Evolutionary conservation across 2,329 filamentous ascomycete genomes (phyloP).

Genomic region (Rugonectria rugulosa): DNA sequence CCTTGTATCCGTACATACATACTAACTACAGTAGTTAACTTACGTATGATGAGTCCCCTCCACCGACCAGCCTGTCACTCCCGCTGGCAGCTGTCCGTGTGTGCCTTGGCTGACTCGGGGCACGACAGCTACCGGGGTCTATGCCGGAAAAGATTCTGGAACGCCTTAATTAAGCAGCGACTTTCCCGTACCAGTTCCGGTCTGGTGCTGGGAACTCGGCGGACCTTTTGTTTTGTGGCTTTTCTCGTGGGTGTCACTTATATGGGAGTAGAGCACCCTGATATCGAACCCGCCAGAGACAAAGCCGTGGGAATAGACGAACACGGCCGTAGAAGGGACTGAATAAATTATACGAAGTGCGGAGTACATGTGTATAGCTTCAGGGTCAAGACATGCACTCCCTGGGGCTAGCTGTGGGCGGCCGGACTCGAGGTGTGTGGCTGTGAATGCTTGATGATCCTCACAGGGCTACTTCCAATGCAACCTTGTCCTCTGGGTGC

Average conservation of each 20-base stretch:
- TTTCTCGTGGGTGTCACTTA: background rate
- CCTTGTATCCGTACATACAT: too few species aligned
- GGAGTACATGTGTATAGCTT: too few species aligned
- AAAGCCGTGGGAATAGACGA: too few species aligned
- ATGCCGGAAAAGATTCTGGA: conserved; percentile 10
- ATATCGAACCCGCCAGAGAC: background rate
- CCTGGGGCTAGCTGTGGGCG: too few species aligned
- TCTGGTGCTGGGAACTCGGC: background rate
- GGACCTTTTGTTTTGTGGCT: conserved; percentile 9
- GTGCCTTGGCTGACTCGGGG: background rate
- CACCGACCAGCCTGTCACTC: background rate
- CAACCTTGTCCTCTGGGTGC: conserved; percentile 6
- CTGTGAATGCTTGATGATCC: background rate
- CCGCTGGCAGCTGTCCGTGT: background rate
- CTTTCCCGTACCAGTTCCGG: background rate
- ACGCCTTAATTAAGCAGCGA: background rate
- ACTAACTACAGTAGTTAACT: too few species aligned
- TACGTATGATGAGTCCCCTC: too few species aligned
- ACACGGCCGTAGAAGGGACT: too few species aligned
- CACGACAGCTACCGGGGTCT: background rate
- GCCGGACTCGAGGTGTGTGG: too few species aligned
- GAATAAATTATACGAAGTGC: too few species aligned
- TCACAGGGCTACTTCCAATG: background rate
- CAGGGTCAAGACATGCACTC: too few species aligned
- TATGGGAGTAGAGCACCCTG: too few species aligned